phyloP scores from a whole-genome alignment of 768 basidiomycete species.

The Erythrobasidium yunnanense region DNA sequence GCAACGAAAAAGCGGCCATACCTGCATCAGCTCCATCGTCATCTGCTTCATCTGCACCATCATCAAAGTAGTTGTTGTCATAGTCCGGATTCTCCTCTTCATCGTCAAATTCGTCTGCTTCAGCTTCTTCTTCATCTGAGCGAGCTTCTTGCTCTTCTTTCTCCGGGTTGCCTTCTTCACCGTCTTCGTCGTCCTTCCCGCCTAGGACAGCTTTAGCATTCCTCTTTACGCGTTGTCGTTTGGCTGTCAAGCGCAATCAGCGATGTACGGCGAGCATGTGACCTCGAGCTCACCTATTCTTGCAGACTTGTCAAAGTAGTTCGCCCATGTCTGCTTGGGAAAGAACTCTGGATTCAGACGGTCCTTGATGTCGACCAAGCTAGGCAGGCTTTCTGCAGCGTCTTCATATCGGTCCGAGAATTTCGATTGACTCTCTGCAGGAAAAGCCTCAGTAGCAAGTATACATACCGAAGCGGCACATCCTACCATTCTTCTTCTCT shows the following conservation, averaged over 20 bases:
- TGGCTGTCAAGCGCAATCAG: neutral
- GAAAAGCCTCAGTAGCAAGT: neutral
- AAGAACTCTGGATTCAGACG: constrained; percentile 20
- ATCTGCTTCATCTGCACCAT: constrained; percentile 13
- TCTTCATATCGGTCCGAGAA: constrained; percentile 24
- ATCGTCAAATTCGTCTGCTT: constrained; percentile 15
- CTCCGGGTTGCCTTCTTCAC: constrained; percentile 8
- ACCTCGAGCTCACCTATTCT: neutral
- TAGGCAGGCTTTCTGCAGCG: constrained; percentile 5
- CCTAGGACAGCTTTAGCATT: neutral
- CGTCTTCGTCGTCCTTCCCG: neutral
- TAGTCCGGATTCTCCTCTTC: constrained; percentile 27
- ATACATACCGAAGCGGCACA: neutral
- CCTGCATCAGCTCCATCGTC: too few relatives aligned
- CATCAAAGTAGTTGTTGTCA: constrained; percentile 26
- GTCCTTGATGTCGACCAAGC: neutral
- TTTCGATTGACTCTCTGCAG: neutral
- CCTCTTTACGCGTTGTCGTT: constrained; percentile 6
- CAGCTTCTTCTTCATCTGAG: constrained; percentile 14
- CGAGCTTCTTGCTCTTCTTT: constrained; percentile 12
- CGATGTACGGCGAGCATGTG: neutral
- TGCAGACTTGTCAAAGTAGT: constrained; percentile 14
- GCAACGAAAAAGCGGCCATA: too few relatives aligned
- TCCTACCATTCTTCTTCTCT: constrained; percentile 1
- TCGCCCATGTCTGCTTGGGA: constrained; percentile 16